phyloP scores from a whole-genome alignment of 768 basidiomycete species.

The Rhodotorula toruloides region DNA sequence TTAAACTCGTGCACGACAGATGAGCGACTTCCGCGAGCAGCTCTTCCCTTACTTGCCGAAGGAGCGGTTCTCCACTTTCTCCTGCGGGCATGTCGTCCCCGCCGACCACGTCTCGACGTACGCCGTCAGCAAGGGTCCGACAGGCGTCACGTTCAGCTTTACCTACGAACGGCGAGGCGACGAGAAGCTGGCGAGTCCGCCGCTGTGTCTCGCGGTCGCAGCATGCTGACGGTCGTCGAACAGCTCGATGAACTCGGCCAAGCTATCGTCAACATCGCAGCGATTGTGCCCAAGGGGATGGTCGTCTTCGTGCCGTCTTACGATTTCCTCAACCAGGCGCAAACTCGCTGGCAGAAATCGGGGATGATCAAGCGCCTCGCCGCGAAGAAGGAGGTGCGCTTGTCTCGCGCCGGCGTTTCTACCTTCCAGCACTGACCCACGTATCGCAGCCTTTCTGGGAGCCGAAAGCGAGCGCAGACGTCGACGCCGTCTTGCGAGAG shows the following conservation, averaged over 20 bases:
- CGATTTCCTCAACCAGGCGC: conserved; percentile 65
- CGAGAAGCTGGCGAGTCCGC: conserved; percentile 27
- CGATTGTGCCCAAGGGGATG: conserved; percentile 75
- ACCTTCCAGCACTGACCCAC: neutral
- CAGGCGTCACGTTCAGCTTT: conserved; percentile 57
- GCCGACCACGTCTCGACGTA: conserved; percentile 68
- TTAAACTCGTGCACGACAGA: conserved; percentile 58
- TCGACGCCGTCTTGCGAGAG: conserved; percentile 68
- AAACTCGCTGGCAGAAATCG: conserved; percentile 60
- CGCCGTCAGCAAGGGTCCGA: conserved; percentile 38
- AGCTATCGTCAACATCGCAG: conserved; percentile 70
- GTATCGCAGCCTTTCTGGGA: conserved; percentile 73
- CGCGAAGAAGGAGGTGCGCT: conserved; percentile 66
- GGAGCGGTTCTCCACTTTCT: conserved; percentile 68
- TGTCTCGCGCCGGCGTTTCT: neutral
- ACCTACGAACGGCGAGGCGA: conserved; percentile 65
- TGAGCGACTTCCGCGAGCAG: conserved; percentile 77
- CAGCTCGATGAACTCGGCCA: conserved; percentile 80
- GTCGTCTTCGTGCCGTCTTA: conserved; percentile 95
- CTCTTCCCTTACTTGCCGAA: conserved; percentile 64
- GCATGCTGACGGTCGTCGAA: neutral
- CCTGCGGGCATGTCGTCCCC: conserved; percentile 89
- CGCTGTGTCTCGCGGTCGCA: neutral
- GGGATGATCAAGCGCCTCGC: conserved; percentile 61
- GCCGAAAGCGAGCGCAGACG: conserved; percentile 64